A percentile compares a stretch with the other conserved stretches of the same genome.
phyloP scores from a whole-genome alignment of 179 eudicot species.

The Beta lomatogona region DNA sequence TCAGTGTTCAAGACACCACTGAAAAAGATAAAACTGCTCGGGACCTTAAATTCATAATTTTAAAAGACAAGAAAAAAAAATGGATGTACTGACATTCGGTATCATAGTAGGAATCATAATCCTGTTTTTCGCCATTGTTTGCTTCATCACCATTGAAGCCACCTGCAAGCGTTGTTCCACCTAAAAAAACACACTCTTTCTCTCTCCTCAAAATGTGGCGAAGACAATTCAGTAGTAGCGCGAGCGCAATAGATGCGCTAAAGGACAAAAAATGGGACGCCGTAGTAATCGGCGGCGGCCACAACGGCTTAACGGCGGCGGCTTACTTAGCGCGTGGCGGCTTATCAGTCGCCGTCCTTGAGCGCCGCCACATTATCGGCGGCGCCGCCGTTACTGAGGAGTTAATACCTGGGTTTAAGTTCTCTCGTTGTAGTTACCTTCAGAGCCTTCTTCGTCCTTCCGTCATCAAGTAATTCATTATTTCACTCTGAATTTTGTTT shows the following conservation, averaged over 20 bases:
- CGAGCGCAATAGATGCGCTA: slow-evolving; percentile 33
- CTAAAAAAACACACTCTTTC: neutral
- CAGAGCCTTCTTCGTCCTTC: slow-evolving; percentile 97
- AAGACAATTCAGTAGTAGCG: slow-evolving; percentile 45
- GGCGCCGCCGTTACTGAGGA: slow-evolving; percentile 99
- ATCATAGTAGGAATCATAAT: slow-evolving; percentile 45
- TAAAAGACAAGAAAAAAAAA: neutral
- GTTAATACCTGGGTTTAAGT: slow-evolving; percentile 84
- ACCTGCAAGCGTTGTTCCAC: slow-evolving; percentile 31
- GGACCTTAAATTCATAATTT: neutral
- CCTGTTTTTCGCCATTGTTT: slow-evolving; percentile 32
- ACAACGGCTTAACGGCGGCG: slow-evolving; percentile 95
- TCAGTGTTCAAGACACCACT: too few species aligned
- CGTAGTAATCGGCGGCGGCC: slow-evolving; percentile 86
- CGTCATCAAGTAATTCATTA: slow-evolving; percentile 52
- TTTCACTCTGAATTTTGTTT: neutral
- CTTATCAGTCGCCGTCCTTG: slow-evolving; percentile 92
- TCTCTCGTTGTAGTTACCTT: slow-evolving; percentile 97
- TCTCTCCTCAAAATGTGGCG: slow-evolving; percentile 15
- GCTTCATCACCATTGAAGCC: slow-evolving; percentile 38
- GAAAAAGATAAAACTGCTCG: too few species aligned
- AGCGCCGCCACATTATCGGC: slow-evolving; percentile 86
- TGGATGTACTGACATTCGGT: slow-evolving; percentile 52
- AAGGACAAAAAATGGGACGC: slow-evolving; percentile 85
- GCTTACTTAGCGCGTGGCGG: slow-evolving; percentile 92